Conservation (phyloP, 2,329 filamentous ascomycete genomes). For the Colletotrichum coccodes region DNA sequence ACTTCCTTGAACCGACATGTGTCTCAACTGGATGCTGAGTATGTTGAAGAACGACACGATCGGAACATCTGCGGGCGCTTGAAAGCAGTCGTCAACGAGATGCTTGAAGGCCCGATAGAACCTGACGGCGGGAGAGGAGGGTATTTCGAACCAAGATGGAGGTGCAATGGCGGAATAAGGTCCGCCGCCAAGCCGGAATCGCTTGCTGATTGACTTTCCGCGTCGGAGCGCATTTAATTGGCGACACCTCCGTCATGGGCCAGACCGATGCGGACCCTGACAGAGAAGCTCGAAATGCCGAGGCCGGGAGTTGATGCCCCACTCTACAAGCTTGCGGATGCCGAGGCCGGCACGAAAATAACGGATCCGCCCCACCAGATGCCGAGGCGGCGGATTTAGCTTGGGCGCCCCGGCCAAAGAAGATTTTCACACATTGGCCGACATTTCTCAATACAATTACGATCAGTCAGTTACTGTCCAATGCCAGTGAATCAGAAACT, state of each 20-base stretch:
- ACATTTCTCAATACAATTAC: too few relatives aligned
- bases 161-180: background rate
- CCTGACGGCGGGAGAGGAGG: background rate
- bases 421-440: too few relatives aligned
- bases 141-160: background rate
- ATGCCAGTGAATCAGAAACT: too few relatives aligned
- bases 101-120: background rate
- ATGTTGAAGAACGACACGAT: background rate
- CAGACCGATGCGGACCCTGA: background rate
- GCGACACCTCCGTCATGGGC: background rate
- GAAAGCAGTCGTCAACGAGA: background rate
- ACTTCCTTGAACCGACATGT: background rate
- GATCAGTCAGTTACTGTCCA: too few relatives aligned
- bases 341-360: slow-evolving; percentile 9
- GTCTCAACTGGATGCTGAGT: background rate
- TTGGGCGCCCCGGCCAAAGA: background rate
- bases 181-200: background rate
- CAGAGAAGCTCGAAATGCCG: background rate
- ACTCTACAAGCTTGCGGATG: slow-evolving; percentile 8
- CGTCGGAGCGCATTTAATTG: background rate
- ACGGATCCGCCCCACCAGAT: slow-evolving; percentile 8
- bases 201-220: background rate
- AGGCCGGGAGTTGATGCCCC: slow-evolving; percentile 7
- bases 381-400: slow-evolving; percentile 11
- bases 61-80: background rate